These are phyloP conservation scores for Exophiala spinifera DNA, from an alignment of 2,329 filamentous ascomycete species.

Conservation along the genomic window DNA sequence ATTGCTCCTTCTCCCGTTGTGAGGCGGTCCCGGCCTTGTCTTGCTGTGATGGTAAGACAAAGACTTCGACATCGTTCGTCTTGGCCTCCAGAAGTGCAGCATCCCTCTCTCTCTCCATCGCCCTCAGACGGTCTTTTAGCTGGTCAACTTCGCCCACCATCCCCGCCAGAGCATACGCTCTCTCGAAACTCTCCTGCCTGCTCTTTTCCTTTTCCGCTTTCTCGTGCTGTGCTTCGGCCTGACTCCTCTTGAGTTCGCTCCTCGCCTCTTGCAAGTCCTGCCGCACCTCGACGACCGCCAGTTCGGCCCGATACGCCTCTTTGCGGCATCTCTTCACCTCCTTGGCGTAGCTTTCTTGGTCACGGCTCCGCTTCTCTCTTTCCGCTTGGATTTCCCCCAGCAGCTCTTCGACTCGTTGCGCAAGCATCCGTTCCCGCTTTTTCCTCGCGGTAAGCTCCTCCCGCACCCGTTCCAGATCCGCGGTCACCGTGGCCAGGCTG, in stretches of 20 bases:
- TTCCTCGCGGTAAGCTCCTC: slow-evolving; percentile 42
- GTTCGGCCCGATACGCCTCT: slow-evolving; percentile 57
- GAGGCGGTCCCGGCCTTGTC: slow-evolving; percentile 1
- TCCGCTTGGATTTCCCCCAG: slow-evolving; percentile 52
- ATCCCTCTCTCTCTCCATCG: slow-evolving; percentile 39
- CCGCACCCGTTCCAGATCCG: slow-evolving; percentile 42
- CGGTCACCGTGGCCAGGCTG: slow-evolving; percentile 35
- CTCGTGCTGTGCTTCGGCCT: slow-evolving; percentile 52
- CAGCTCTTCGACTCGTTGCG: slow-evolving; percentile 44
- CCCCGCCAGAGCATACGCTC: slow-evolving; percentile 45
- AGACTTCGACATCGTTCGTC: slow-evolving; percentile 6
- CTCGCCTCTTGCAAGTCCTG: slow-evolving; percentile 47
- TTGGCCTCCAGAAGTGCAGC: slow-evolving; percentile 18
- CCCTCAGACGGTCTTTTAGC: slow-evolving; percentile 42
- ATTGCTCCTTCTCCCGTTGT: background rate
- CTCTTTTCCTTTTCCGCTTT: slow-evolving; percentile 46
- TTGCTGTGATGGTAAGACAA: background rate
- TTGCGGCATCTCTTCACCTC: slow-evolving; percentile 55
- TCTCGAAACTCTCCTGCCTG: slow-evolving; percentile 48
- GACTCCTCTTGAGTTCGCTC: slow-evolving; percentile 47
- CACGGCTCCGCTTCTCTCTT: slow-evolving; percentile 50
- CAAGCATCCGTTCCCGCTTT: slow-evolving; percentile 43
- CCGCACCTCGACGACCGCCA: slow-evolving; percentile 53
- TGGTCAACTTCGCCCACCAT: slow-evolving; percentile 45
- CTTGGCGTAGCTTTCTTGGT: slow-evolving; percentile 53